phyloP scores from a whole-genome alignment of 192 early-diverging fungal species.

The Dimargaris cristalligena region DNA sequence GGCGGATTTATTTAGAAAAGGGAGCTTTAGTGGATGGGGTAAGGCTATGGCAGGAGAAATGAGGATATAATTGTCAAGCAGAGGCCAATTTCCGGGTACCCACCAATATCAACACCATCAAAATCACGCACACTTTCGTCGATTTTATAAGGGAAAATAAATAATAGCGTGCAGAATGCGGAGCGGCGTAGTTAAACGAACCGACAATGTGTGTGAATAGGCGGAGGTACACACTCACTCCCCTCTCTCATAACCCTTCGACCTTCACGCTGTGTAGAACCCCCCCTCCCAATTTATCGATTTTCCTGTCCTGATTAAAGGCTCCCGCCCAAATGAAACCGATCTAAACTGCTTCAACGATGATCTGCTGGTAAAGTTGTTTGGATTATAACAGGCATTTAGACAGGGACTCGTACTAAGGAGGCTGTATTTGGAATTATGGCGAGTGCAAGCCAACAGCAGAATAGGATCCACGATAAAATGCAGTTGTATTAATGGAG shows the following conservation, averaged over 20 bases:
- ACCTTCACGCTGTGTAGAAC: neutral
- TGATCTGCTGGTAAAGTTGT: neutral
- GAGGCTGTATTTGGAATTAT: neutral
- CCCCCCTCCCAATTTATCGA: neutral
- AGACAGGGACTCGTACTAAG: neutral
- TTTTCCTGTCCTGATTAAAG: neutral
- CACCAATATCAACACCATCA: neutral
- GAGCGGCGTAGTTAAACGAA: too few relatives aligned
- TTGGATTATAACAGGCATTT: neutral
- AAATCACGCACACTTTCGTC: neutral
- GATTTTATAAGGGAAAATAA: neutral
- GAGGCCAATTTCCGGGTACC: neutral
- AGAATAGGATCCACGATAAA: neutral
- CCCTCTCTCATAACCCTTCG: neutral
- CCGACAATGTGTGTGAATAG: too few relatives aligned
- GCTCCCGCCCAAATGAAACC: neutral
- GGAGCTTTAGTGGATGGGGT: too few relatives aligned
- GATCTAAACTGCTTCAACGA: neutral
- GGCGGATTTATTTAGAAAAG: too few relatives aligned
- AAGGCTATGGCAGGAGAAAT: neutral
- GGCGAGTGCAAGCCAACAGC: neutral
- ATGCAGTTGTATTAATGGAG: neutral
- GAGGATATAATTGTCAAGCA: neutral
- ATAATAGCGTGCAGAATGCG: neutral
- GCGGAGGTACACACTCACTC: neutral